Conservation (phyloP, 495 filamentous ascomycete genomes). For the Talaromyces wortmannii region DNA sequence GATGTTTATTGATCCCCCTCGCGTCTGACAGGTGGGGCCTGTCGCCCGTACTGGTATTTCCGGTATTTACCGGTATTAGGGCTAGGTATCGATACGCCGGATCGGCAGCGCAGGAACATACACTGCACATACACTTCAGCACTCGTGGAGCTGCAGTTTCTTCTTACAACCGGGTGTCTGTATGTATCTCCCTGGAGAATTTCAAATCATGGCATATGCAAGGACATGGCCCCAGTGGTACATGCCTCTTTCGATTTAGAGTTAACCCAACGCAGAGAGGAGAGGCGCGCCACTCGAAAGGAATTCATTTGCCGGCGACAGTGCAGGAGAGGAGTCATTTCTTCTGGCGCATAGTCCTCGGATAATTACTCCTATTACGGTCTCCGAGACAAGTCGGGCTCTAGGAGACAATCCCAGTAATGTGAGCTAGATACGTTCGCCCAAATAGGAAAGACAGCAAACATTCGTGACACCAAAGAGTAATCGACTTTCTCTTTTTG, state of each 20-base stretch:
- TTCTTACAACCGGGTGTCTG: neutral
- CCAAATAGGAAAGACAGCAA: neutral
- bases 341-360: neutral
- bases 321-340: neutral
- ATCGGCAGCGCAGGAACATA: neutral
- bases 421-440: too few species aligned
- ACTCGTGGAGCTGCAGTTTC: neutral
- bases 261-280: neutral
- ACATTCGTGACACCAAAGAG: too few species aligned
- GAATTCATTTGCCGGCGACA: neutral
- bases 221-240: neutral
- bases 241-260: neutral
- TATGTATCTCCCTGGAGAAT: too few species aligned
- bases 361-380: neutral
- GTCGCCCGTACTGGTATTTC: neutral
- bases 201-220: neutral
- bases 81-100: too few species aligned
- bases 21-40: neutral
- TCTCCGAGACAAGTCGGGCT: neutral
- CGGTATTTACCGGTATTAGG: neutral
- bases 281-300: neutral
- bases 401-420: too few species aligned
- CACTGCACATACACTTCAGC: neutral
- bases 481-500: too few species aligned
- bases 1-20: neutral